These are phyloP conservation scores for Hypoxylon sp. DNA, from an alignment of 2,329 filamentous ascomycete species.

Conservation along the genomic window DNA sequence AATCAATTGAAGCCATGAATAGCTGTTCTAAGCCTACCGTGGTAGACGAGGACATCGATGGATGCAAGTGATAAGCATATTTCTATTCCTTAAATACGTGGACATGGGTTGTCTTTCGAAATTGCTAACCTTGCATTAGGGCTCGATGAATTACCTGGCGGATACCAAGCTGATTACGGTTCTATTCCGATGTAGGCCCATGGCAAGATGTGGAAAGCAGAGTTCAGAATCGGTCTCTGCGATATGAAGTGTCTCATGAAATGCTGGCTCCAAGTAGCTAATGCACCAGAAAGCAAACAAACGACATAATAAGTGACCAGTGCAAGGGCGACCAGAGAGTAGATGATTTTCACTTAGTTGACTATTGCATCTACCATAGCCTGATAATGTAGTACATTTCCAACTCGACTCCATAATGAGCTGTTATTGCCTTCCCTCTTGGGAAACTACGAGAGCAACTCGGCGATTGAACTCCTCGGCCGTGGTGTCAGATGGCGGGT, in stretches of 20 bases:
- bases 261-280: background rate
- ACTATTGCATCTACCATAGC: too few species aligned
- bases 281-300: background rate
- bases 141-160: background rate
- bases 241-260: background rate
- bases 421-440: too few species aligned
- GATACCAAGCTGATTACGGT: background rate
- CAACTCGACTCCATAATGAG: too few species aligned
- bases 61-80: constrained; percentile 41
- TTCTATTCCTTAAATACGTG: background rate
- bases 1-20: constrained; percentile 44
- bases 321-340: too few species aligned
- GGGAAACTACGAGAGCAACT: too few species aligned
- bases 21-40: constrained; percentile 44
- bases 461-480: too few species aligned
- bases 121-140: background rate
- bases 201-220: background rate
- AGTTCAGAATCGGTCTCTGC: background rate
- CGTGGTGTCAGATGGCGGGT: too few species aligned
- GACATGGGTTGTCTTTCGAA: background rate
- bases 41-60: constrained; percentile 46
- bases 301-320: too few species aligned
- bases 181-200: background rate
- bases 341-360: too few species aligned
- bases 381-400: too few species aligned